Evolutionary conservation across 805 yeast species (phyloP).

Genomic region (Soucietia sequanensis): DNA sequence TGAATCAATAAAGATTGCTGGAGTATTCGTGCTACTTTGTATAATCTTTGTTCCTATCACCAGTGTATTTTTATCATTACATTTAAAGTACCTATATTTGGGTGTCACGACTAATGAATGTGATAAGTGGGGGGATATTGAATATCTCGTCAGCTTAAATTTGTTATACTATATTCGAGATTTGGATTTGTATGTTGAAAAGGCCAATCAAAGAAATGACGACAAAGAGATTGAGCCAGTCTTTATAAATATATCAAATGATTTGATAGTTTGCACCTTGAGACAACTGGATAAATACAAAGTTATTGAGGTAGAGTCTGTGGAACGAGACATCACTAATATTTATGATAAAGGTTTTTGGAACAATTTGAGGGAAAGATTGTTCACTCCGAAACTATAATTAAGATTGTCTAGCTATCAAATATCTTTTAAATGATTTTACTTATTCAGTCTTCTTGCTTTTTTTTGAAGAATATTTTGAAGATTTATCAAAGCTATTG

Average conservation of each 20-base stretch:
- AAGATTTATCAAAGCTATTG: too few relatives aligned
- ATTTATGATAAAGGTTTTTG: conserved; percentile 51
- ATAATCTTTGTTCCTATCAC: conserved; percentile 35
- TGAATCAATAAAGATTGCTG: conserved; percentile 37
- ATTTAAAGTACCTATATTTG: conserved; percentile 48
- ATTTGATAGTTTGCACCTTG: conserved; percentile 18
- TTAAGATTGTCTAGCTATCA: too few relatives aligned
- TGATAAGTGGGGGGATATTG: conserved; percentile 68
- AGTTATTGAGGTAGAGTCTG: conserved; percentile 19
- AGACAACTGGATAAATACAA: conserved; percentile 7
- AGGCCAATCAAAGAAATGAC: conserved; percentile 10
- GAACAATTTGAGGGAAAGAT: conserved; percentile 35
- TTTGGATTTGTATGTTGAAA: conserved; percentile 22
- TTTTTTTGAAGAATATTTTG: too few relatives aligned
- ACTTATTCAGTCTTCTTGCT: too few relatives aligned
- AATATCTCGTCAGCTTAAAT: conserved; percentile 37
- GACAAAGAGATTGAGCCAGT: conserved; percentile 14
- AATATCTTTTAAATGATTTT: too few relatives aligned
- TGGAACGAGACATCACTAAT: conserved; percentile 35
- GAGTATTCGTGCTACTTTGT: conserved; percentile 42
- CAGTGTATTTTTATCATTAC: conserved; percentile 40
- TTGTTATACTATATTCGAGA: conserved; percentile 23
- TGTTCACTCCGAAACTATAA: conserved; percentile 9
- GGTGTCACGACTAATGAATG: conserved; percentile 79
- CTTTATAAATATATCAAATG: conserved; percentile 28